Conservation (phyloP, 2,329 filamentous ascomycete species). For the Aspergillus ochraceus region DNA sequence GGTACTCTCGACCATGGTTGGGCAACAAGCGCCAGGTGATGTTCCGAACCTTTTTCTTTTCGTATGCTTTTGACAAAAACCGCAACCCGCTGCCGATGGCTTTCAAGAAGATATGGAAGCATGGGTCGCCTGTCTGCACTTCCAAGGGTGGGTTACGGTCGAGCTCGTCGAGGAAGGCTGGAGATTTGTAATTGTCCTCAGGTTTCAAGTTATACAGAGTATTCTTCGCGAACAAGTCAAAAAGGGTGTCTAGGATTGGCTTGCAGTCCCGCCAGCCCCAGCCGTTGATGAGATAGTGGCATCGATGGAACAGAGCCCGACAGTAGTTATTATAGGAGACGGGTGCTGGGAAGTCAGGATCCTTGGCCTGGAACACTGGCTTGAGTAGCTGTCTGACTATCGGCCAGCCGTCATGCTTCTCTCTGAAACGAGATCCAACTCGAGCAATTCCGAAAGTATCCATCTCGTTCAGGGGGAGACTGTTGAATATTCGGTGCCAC, state of each 20-base stretch:
- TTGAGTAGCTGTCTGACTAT: slow-evolving; percentile 48
- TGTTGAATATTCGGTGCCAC: slow-evolving; percentile 50
- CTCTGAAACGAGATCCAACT: slow-evolving; percentile 41
- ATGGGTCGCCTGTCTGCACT: slow-evolving; percentile 49
- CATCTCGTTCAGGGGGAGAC: slow-evolving; percentile 56
- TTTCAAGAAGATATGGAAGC: slow-evolving; percentile 62
- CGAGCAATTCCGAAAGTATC: slow-evolving; percentile 50
- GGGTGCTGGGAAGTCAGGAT: slow-evolving; percentile 39
- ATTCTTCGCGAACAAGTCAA: slow-evolving; percentile 61
- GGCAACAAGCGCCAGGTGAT: slow-evolving; percentile 60
- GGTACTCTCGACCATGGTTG: slow-evolving; percentile 61
- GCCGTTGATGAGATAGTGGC: slow-evolving; percentile 51
- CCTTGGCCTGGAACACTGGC: slow-evolving; percentile 50
- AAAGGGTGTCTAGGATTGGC: slow-evolving; percentile 52
- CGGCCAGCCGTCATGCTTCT: slow-evolving; percentile 51
- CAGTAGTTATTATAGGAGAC: slow-evolving; percentile 57
- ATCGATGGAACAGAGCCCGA: slow-evolving; percentile 52
- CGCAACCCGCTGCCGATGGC: slow-evolving; percentile 53
- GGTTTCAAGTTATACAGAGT: slow-evolving; percentile 52
- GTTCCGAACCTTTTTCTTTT: slow-evolving; percentile 56
- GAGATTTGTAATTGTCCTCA: slow-evolving; percentile 55
- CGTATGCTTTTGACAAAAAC: slow-evolving; percentile 47
- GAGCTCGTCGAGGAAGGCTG: slow-evolving; percentile 54
- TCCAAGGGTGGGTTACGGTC: slow-evolving; percentile 45
- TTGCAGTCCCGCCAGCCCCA: slow-evolving; percentile 63